Base-by-base conservation (phyloP, 176 grass and related monocot genomes). In the Musa schizocarpa region DNA sequence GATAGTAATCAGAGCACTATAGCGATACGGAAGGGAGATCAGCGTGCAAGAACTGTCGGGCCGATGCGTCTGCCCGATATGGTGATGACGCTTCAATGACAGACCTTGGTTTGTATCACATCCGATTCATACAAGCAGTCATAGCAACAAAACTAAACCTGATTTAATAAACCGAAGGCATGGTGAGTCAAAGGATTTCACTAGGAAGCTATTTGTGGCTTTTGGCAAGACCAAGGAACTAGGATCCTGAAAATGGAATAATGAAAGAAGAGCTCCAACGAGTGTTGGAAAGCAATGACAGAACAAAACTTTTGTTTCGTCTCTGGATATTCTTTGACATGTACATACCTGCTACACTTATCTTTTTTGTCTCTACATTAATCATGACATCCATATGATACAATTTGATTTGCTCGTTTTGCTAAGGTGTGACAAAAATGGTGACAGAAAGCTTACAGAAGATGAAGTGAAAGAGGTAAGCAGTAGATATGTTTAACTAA, bases 291-390 rank as follows among this genome's bases (percentile, higher is more conserved):
- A 79, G 96, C 92, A 79, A 99, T 99, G 96, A 94, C 91, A 1
- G 77, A 95, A 59, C 91, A 99, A 84, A 99, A 99, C 82, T 99
- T 99, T 99, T 51, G 91, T 95, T 80, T 99, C 88, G 86, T 16
- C 83, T 99, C 57, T 79, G 85, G 61, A 95, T 99, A 76, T 99
- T 99, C 91, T 99, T 99, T 84, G 96, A 99, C 84, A 99, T 99
- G 96, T 99, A 92, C 79, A 78, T 71, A 5, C 29, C 34, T 22
- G 65, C 3, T 14, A 43, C 17, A 23, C 52, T 53, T 21, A 59
- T 82, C 62, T 50, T 74, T 5, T 7, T 17, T 13, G 49, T 8
- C 43, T 27, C 1, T 17, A 62, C 14, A 23, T 27, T 23, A 1
- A 53, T 29, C 2, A 57, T 2, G 13, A 2, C 19, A 49, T 57